Evolutionary conservation across 148 eudicot genomes (phyloP).

Genomic region (Nyssa sinensis): DNA sequence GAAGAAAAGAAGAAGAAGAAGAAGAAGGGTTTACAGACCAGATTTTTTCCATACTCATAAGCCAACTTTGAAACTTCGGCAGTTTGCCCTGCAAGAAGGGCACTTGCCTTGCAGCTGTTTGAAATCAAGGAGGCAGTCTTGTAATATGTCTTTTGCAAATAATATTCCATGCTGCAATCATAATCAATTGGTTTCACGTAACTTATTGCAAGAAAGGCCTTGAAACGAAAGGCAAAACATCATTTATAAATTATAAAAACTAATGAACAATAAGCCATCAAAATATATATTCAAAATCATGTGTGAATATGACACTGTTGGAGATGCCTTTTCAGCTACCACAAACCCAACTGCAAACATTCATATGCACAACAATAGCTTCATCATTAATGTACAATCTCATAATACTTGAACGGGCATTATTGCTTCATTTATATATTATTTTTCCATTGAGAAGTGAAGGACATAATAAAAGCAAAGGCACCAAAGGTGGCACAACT

Average conservation of each 20-base stretch:
- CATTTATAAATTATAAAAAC: no score
- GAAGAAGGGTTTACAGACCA: slow-evolving; percentile 45
- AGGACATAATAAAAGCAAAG: no score
- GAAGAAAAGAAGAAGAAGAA: background rate
- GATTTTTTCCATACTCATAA: slow-evolving; percentile 87
- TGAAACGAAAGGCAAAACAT: background rate
- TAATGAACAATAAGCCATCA: background rate
- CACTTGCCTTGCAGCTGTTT: slow-evolving; percentile 95
- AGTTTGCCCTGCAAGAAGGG: slow-evolving; percentile 90
- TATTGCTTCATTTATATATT: background rate
- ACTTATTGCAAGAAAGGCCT: background rate
- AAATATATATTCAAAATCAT: background rate
- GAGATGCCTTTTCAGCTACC: background rate
- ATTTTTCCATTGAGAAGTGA: no score
- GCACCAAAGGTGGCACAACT: no score
- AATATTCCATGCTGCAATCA: slow-evolving; percentile 79
- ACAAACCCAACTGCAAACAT: background rate
- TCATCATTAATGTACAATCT: background rate
- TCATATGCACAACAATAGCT: background rate
- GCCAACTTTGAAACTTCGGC: slow-evolving; percentile 82
- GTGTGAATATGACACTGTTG: background rate
- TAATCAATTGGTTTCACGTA: background rate
- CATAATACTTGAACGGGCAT: background rate
- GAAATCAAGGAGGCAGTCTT: slow-evolving; percentile 94
- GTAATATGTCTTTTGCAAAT: slow-evolving; percentile 88